These are phyloP conservation scores for Nakazawaea ambrosiae DNA, from an alignment of 805 yeast genomes.

Conservation along the genomic window DNA sequence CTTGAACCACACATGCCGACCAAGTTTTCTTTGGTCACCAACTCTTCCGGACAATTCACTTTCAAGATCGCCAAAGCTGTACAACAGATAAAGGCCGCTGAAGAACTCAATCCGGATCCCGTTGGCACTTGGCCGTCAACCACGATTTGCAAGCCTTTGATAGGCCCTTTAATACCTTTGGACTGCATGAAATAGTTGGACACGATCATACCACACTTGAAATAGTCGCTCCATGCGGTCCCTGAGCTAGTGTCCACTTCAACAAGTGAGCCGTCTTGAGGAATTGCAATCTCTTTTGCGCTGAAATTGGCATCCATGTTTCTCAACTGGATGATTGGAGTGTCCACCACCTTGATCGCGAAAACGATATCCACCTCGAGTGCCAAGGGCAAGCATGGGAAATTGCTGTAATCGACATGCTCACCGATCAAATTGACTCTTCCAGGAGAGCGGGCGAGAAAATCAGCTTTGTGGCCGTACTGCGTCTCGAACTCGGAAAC, in stretches of 20 bases:
- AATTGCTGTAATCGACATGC: slow-evolving; percentile 64
- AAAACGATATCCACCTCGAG: slow-evolving; percentile 55
- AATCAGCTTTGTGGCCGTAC: slow-evolving; percentile 33
- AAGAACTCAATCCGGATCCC: slow-evolving; percentile 64
- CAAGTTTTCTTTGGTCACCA: slow-evolving; percentile 41
- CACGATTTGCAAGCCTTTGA: slow-evolving; percentile 44
- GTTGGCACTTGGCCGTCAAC: slow-evolving; percentile 65
- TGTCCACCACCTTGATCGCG: slow-evolving; percentile 31
- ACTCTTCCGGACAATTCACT: slow-evolving; percentile 37
- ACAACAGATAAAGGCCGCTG: slow-evolving; percentile 67
- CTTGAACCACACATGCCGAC: slow-evolving; percentile 56
- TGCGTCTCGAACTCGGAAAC: slow-evolving; percentile 9
- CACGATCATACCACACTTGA: slow-evolving; percentile 57
- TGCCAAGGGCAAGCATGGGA: slow-evolving; percentile 69
- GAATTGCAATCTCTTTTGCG: slow-evolving; percentile 28
- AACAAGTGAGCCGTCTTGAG: slow-evolving; percentile 31
- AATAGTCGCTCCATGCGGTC: slow-evolving; percentile 62
- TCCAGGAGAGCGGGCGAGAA: slow-evolving; percentile 64
- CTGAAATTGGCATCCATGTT: slow-evolving; percentile 30
- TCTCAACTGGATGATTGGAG: slow-evolving; percentile 19
- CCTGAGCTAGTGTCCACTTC: slow-evolving; percentile 37
- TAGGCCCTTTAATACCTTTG: slow-evolving; percentile 13
- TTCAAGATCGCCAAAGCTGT: slow-evolving; percentile 50
- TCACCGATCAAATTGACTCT: slow-evolving; percentile 72
- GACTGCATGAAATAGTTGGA: slow-evolving; percentile 40